Evolutionary conservation across 805 yeast genomes (phyloP).

Genomic region (Candida multigemmis): DNA sequence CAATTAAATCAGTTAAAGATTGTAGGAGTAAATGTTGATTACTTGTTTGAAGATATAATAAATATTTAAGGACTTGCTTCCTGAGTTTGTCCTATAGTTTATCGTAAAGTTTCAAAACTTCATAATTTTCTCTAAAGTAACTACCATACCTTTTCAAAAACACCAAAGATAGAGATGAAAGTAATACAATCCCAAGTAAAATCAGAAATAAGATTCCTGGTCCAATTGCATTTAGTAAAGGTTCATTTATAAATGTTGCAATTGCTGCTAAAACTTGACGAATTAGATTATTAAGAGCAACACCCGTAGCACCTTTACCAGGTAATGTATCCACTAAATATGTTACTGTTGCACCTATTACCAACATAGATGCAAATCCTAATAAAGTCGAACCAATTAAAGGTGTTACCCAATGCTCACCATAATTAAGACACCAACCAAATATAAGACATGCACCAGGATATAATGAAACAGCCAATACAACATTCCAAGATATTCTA

Average conservation of each 20-base stretch:
- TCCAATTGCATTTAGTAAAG: conserved; percentile 58
- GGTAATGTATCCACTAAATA: conserved; percentile 80
- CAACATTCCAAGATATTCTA: conserved; percentile 66
- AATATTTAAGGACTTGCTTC: conserved; percentile 1
- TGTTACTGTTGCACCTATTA: conserved; percentile 73
- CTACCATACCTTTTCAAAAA: conserved; percentile 48
- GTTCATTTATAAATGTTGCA: conserved; percentile 70
- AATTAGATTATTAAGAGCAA: conserved; percentile 70
- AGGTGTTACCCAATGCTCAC: conserved; percentile 70
- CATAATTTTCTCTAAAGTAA: conserved; percentile 56
- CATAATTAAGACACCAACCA: conserved; percentile 73
- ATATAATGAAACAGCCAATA: conserved; percentile 50
- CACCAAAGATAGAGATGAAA: conserved; percentile 31
- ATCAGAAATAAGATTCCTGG: conserved; percentile 64
- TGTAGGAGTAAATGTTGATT: conserved; percentile 69
- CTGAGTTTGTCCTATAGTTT: too few species aligned
- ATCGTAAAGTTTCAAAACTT: conserved; percentile 50
- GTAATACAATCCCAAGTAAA: conserved; percentile 47
- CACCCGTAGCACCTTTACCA: conserved; percentile 83
- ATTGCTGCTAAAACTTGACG: conserved; percentile 68
- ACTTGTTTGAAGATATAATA: conserved; percentile 42
- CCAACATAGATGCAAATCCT: conserved; percentile 79
- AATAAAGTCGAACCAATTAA: conserved; percentile 72
- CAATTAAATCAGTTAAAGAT: conserved; percentile 56
- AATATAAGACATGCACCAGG: conserved; percentile 63